Evolutionary conservation across 2,329 filamentous ascomycete genomes (phyloP).

Genomic region (Dryadomyces quercus-mongolicae): DNA sequence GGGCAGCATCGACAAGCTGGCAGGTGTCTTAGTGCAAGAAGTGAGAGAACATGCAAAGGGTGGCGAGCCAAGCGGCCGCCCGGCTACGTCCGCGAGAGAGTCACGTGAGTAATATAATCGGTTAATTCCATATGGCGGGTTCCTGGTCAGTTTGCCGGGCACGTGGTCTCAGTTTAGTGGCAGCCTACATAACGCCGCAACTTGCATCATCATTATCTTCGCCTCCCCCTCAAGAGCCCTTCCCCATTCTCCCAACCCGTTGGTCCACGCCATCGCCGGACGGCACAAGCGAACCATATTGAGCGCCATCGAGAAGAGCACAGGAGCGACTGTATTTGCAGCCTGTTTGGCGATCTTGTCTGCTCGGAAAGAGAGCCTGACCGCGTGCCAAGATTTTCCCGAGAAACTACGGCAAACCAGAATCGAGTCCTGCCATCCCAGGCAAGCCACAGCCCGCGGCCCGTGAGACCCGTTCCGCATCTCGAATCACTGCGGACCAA

Average conservation of each 20-base stretch:
- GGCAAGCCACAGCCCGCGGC: too few relatives aligned
- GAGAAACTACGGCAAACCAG: neutral
- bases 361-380: too few relatives aligned
- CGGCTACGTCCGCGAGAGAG: neutral
- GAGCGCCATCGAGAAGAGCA: neutral
- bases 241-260: neutral
- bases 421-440: too few relatives aligned
- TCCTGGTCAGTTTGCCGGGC: neutral
- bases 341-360: neutral
- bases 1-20: too few relatives aligned
- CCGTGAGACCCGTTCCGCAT: too few relatives aligned
- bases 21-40: too few relatives aligned
- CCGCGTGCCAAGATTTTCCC: neutral
- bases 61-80: too few relatives aligned
- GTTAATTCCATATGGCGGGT: neutral
- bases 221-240: neutral
- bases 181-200: neutral
- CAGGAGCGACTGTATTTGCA: neutral
- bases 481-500: neutral
- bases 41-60: too few relatives aligned
- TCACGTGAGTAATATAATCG: neutral
- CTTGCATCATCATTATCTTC: slow-evolving; percentile 5
- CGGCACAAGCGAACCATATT: neutral
- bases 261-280: neutral
- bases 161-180: slow-evolving; percentile 2